Base-by-base conservation (phyloP, 192 early-diverging fungal species). In the Umbelopsis ramanniana region DNA sequence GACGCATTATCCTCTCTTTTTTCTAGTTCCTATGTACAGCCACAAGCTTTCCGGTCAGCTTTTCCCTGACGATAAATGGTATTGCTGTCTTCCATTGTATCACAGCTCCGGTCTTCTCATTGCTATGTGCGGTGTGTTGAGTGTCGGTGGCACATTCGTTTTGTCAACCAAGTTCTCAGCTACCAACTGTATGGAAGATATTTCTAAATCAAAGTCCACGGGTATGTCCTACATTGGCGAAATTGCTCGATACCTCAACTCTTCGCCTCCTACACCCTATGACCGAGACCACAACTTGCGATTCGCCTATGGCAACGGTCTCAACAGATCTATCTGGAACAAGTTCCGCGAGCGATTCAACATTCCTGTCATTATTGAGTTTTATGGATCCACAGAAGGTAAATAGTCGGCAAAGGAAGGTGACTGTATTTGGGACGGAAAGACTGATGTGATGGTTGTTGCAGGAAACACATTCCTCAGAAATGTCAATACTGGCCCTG, bases 351-450 rank as follows among this genome's bases (percentile, higher is more conserved):
- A 83, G 35, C 75, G 89, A 21, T 90, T 91, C 71, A 74, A 60
- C 26, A 85, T 90, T 38, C 47, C 66, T 10, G 72, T 78, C 3
- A 69, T 91, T 12, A 79, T 79, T 70, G 89, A 91, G 71, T 84
- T 83, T 52, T 91, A 90, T 68, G 85, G 78, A 23, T 70, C 81
- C 50, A 89, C 87, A 35, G 89, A 90, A 74, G 86, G 86, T 76
- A 82, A 88, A 70, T 43, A 76, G 45, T 21, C 17, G 9, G 17
- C 14, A n/a, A n/a, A 50, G 48, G 19, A 19, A 17, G 48, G 5
- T 21, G 5, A 1, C 15, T 21, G 29, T 29, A 29, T 1, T 29
- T 29, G 29, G 3, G 29, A 50, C 2, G 11, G 48, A 21, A 21
- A 50, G 19, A 50, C 17, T 50, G 14, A 17, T 17, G 15, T 21